These are phyloP conservation scores for Trifolium subterraneum DNA, from an alignment of 306 rosid species.

Conservation along the genomic window DNA sequence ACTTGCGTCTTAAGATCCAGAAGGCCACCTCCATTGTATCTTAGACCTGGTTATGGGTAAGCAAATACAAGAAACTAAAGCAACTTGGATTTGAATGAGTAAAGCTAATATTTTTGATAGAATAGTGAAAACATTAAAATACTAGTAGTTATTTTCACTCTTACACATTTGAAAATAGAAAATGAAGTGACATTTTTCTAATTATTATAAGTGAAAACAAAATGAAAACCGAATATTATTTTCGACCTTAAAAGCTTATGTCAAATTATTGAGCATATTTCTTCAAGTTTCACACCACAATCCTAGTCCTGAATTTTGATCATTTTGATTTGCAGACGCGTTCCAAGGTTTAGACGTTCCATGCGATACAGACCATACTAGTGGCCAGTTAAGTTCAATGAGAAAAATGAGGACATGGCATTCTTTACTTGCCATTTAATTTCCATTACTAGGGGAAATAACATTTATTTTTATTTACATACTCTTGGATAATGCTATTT, in stretches of 20 bases:
- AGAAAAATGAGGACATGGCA: conserved; percentile 26
- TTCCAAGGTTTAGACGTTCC: conserved; percentile 76
- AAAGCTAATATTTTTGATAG: neutral
- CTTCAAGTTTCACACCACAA: neutral
- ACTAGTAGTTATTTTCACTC: neutral
- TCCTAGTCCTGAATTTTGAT: neutral
- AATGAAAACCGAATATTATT: neutral
- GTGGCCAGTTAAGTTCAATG: neutral
- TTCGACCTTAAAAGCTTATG: neutral
- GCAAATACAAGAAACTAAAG: neutral
- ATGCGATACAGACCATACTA: conserved; percentile 80
- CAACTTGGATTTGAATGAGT: conserved; percentile 8
- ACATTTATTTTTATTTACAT: conserved; percentile 23
- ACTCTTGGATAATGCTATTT: neutral
- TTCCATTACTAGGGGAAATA: neutral
- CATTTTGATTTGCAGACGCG: conserved; percentile 58
- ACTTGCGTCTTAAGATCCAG: neutral
- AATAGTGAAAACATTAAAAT: neutral
- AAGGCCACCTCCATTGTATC: neutral
- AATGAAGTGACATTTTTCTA: neutral
- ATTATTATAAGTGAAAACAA: neutral
- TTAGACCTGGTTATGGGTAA: conserved; percentile 24
- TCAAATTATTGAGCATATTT: neutral
- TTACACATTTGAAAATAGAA: neutral
- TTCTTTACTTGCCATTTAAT: conserved; percentile 13